Percentiles rank a stretch among this genome's conserved stretches.
These are phyloP conservation scores for Ascochyta fabae DNA, from an alignment of 2,329 filamentous ascomycete genomes.

Conservation along the genomic window DNA sequence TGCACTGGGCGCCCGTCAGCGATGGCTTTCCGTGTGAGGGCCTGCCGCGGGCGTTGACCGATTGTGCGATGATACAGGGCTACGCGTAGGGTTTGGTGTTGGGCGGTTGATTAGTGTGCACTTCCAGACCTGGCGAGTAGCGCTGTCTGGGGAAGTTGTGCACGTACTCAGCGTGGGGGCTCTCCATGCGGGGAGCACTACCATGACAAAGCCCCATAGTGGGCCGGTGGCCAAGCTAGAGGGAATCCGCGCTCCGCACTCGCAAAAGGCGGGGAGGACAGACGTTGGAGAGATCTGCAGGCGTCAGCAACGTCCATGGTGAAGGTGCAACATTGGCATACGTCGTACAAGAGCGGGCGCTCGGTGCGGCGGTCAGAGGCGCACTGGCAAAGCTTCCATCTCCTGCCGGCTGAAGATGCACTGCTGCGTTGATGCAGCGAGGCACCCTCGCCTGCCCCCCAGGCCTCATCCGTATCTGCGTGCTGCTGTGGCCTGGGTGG, in stretches of 20 bases:
- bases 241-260: conserved; percentile 15
- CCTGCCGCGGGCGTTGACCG: conserved; percentile 2
- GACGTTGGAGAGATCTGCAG: conserved; percentile 5
- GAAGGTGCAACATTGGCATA: conserved; percentile 7
- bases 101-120: conserved; percentile 8
- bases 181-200: conserved; percentile 14
- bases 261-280: conserved; percentile 10
- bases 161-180: conserved; percentile 5
- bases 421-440: too few relatives aligned
- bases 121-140: neutral
- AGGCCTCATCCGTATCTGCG: conserved; percentile 29
- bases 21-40: conserved; percentile 17
- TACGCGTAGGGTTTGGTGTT: neutral
- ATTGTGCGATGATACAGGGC: neutral
- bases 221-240: conserved; percentile 9
- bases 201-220: neutral
- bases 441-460: conserved; percentile 17
- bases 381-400: conserved; percentile 37
- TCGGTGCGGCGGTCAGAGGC: conserved; percentile 12
- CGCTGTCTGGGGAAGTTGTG: conserved; percentile 13
- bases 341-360: conserved; percentile 7
- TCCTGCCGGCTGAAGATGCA: conserved; percentile 21
- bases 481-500: conserved; percentile 11
- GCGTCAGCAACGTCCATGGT: neutral
- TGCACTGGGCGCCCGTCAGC: conserved; percentile 28